Percentiles rank a stretch among this genome's conserved stretches.
Conservation (phyloP, 345 rosid genomes). For the Noccaea bulbosa region DNA sequence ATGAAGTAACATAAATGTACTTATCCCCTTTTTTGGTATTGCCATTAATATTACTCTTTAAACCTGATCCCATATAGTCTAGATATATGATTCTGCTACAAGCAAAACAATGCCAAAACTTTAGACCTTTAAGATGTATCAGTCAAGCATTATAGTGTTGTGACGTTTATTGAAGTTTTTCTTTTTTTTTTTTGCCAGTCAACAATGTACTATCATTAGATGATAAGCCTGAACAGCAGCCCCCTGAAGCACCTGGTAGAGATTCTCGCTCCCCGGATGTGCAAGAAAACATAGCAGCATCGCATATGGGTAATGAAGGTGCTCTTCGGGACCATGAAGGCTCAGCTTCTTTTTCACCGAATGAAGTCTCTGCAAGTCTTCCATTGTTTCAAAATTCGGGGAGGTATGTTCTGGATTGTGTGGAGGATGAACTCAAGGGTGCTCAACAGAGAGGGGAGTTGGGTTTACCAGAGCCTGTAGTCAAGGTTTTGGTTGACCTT, state of each 20-base stretch:
- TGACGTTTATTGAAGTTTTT: constrained; percentile 16
- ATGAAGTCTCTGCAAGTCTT: constrained; percentile 30
- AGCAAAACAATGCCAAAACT: constrained; percentile 9
- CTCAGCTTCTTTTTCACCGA: constrained; percentile 29
- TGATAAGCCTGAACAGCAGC: constrained; percentile 24
- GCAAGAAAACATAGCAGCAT: constrained; percentile 28
- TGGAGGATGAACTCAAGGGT: constrained; percentile 21
- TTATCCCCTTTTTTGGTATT: not conserved
- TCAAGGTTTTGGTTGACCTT: constrained; percentile 22
- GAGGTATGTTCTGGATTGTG: constrained; percentile 16
- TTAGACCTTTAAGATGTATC: not conserved
- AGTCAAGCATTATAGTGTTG: not conserved
- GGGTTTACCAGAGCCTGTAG: constrained; percentile 28
- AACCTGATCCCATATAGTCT: constrained; percentile 4
- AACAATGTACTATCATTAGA: constrained; percentile 4
- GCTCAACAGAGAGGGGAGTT: constrained; percentile 32
- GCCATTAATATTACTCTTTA: not conserved
- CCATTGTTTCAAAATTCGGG: not conserved
- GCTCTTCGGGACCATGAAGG: constrained; percentile 18
- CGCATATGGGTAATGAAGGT: constrained; percentile 29
- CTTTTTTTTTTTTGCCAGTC: not conserved
- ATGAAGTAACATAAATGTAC: not conserved
- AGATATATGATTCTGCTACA: constrained; percentile 6
- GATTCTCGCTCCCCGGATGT: constrained; percentile 17
- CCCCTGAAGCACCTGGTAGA: constrained; percentile 18